Percentiles rank a stretch among this genome's conserved stretches.
Evolutionary conservation across 176 grass and related monocot species (phyloP).

Genomic region (Oryza punctata): DNA sequence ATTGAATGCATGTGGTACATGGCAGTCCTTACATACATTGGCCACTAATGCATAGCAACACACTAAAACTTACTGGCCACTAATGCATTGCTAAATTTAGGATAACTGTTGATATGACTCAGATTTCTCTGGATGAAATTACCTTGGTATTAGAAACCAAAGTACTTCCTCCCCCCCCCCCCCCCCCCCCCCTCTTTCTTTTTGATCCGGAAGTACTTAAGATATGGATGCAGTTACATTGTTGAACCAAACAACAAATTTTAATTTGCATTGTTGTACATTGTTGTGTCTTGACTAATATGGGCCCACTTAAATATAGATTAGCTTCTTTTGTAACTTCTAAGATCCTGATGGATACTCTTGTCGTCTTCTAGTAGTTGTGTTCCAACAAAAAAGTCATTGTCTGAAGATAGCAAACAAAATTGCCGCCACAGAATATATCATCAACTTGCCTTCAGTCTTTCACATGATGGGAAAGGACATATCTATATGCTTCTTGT

Average conservation of each 20-base stretch:
- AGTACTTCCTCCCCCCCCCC: too few relatives aligned
- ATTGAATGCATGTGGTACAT: neutral
- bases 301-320: slow-evolving; percentile 18
- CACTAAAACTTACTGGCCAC: neutral
- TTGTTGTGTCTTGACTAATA: neutral
- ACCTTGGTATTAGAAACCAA: neutral
- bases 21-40: neutral
- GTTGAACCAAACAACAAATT: neutral
- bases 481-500: neutral
- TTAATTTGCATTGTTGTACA: neutral
- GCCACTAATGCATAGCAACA: neutral
- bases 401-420: neutral
- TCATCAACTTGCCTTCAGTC: neutral
- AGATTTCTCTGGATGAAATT: neutral
- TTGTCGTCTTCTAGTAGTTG: neutral
- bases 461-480: neutral
- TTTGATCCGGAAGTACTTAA: neutral
- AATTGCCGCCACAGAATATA: neutral
- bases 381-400: neutral
- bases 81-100: neutral
- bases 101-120: neutral
- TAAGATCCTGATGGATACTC: neutral
- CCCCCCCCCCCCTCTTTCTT: too few relatives aligned
- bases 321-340: neutral
- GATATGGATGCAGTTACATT: neutral